Evolutionary conservation across 2,329 filamentous ascomycete species (phyloP), one percentile per base, ranked within the genome.

Genomic region (Pezicula radicicola): DNA sequence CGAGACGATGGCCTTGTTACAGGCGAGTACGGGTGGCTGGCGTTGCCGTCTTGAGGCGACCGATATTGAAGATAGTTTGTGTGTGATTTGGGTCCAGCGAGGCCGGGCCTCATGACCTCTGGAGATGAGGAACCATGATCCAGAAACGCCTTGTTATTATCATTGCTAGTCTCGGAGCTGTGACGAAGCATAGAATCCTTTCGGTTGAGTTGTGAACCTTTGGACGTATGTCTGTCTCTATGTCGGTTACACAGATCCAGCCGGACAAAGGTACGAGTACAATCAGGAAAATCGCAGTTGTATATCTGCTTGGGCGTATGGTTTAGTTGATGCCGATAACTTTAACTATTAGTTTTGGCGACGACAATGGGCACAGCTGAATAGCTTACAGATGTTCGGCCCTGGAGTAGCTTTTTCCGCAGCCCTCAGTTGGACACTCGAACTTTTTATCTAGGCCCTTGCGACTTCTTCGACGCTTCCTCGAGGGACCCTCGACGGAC

Each of bases 301-400:
- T 96, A 97, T 50, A 96, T 96, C 67, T 95, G 90, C 72, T 97
- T 97, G 16, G 93, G 93, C 52, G 89, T 88, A 72, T 97, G 94
- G 68, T 99, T 99, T 60, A 97, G 74, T 72, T 97, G 92, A 72
- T 97, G 93, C 43, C 94, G 85, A 73, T 97, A 84, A 43, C 83
- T 86, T 55, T 42, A 10, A 33, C 18, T 41, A 18, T 19, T 19
- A 33, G 18, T 15, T 50, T 49, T 47, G 51, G 56, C 44, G 51
- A 36, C n/a, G 33, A 10, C 6, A 13, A n/a, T 19, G 43, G 40
- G 12, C 12, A 13, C 44, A 21, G 3, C n/a, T 9, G 47, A 16
- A 4, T 19, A 71, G 75, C 79, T 78, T 82, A 97, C 75, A 99
- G 76, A 75, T 99, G 94, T 72, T 97, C 94, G 8, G 94, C 93